Percentiles rank a stretch among this genome's conserved stretches.
Conservation (phyloP, 305 asterid genomes). For the Fraxinus paxiana region DNA sequence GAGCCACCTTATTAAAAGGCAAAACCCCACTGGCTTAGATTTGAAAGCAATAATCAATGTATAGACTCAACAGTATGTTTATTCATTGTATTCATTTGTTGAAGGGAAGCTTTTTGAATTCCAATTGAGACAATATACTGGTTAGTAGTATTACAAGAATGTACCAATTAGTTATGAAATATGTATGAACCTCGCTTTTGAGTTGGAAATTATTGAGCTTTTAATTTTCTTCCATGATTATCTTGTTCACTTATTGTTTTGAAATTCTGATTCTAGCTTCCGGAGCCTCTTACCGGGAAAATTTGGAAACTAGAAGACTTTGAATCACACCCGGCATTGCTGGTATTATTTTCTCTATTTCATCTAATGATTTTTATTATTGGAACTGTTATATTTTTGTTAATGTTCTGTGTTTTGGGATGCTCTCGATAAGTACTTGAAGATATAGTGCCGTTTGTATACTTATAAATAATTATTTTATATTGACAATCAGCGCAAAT, state of each 20-base stretch:
- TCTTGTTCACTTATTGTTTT: background rate
- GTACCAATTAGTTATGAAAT: background rate
- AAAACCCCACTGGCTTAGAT: background rate
- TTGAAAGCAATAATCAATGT: background rate
- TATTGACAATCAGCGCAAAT: background rate
- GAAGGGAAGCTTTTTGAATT: background rate
- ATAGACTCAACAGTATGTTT: background rate
- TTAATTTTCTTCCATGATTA: background rate
- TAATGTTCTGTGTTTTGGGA: background rate
- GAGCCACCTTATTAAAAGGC: background rate
- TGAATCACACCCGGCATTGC: slow-evolving; percentile 71
- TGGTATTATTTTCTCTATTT: slow-evolving; percentile 37
- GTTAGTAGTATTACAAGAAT: background rate
- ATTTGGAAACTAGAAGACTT: slow-evolving; percentile 72
- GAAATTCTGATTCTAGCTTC: slow-evolving; percentile 49
- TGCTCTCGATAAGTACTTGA: background rate
- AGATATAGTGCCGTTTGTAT: background rate
- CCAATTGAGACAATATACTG: background rate
- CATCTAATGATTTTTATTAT: background rate
- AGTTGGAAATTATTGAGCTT: background rate
- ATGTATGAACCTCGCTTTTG: background rate
- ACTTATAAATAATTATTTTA: background rate
- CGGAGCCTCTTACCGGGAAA: slow-evolving; percentile 84
- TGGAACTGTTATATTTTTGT: background rate
- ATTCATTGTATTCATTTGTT: background rate